Evolutionary conservation across 106 monocot species (phyloP).

Genomic region (Acanthochlamys bracteata): DNA sequence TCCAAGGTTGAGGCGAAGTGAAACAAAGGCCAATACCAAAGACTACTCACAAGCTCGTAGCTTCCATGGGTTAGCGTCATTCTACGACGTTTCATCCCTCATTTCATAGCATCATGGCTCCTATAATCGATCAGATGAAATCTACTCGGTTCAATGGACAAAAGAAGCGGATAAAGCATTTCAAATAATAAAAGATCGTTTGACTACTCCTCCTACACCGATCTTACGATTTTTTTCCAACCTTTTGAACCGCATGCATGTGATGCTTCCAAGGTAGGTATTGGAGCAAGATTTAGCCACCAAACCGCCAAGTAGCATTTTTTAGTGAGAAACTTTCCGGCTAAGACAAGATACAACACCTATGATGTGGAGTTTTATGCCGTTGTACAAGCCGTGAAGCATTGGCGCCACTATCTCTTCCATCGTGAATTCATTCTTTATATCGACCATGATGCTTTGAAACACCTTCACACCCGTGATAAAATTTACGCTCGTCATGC

Average conservation of each 20-base stretch:
- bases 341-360: not conserved
- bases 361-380: conserved; percentile 2
- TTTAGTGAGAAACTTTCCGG: conserved; percentile 2
- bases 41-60: conserved; percentile 1
- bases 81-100: conserved; percentile 13
- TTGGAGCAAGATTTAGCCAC: conserved; percentile 1
- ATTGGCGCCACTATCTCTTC: conserved; percentile 7
- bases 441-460: conserved; percentile 9
- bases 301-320: not conserved
- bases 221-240: conserved; percentile 1
- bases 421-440: conserved; percentile 6
- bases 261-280: conserved; percentile 2
- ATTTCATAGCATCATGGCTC: conserved; percentile 8
- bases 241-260: not conserved
- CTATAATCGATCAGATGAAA: conserved; percentile 3
- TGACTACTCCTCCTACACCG: not conserved
- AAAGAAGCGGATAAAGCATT: too few species aligned
- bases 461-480: not conserved
- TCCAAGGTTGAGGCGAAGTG: conserved; percentile 8
- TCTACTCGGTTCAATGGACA: not conserved
- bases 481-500: not conserved
- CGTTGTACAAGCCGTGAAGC: not conserved
- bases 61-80: conserved; percentile 11
- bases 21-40: not conserved
- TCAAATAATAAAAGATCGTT: too few species aligned